These are phyloP conservation scores for Chiua virens DNA, from an alignment of 768 basidiomycete genomes.

Conservation along the genomic window DNA sequence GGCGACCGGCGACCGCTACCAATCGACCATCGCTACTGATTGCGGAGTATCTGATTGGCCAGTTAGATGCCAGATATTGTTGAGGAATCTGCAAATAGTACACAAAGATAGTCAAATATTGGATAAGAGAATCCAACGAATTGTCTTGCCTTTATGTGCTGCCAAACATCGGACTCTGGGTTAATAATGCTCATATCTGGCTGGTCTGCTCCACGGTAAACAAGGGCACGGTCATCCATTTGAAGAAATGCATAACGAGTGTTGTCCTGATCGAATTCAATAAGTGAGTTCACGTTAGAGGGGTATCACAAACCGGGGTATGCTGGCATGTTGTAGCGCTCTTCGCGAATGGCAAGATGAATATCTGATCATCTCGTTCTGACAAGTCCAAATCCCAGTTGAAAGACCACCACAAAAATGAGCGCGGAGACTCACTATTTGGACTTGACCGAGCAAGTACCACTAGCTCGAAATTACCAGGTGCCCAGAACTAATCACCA, in stretches of 20 bases:
- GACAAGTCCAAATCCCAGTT: constrained; percentile 1
- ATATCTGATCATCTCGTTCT: constrained; percentile 73
- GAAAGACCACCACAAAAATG: background rate
- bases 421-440: constrained; percentile 42
- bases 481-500: constrained; percentile 78
- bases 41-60: constrained; percentile 92
- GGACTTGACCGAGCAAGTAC: constrained; percentile 59
- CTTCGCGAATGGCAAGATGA: constrained; percentile 89
- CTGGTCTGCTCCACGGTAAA: constrained; percentile 96
- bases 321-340: constrained; percentile 91
- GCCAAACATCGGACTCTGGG: constrained; percentile 97
- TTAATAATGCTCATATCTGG: constrained; percentile 98
- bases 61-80: constrained; percentile 84
- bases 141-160: constrained; percentile 78
- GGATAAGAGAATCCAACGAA: constrained; percentile 1
- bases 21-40: constrained; percentile 89
- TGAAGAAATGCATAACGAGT: constrained; percentile 94
- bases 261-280: constrained; percentile 67
- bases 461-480: constrained; percentile 88
- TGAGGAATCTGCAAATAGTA: constrained; percentile 70
- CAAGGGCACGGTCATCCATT: constrained; percentile 89
- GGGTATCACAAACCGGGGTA: constrained; percentile 64
- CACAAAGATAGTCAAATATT: background rate
- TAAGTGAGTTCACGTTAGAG: background rate
- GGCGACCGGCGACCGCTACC: constrained; percentile 88